Evolutionary conservation across 495 filamentous ascomycete genomes (phyloP), one percentile per base, ranked within the genome.

Genomic region (Saxophila tyrrhenica): DNA sequence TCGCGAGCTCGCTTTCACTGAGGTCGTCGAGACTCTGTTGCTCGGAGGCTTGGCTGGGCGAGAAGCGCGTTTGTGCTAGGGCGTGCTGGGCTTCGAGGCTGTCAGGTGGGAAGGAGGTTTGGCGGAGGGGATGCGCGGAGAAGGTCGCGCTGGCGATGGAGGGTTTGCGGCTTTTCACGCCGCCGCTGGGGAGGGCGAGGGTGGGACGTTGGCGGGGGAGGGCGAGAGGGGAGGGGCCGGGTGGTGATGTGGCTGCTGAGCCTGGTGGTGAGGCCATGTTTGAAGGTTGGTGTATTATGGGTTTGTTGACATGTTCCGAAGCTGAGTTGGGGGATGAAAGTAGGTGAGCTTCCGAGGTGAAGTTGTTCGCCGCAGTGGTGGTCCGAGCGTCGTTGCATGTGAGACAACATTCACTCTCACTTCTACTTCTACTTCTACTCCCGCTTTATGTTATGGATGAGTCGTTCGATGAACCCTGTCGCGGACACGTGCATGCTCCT

Each of bases 71-170:
- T 3, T 60, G 64, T 45, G 73, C 67, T 29, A 75, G 64, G 23
- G 64, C 67, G 35, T 61, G 54, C 41, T 61, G 54, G 22, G 54
- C 55, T 54, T 57, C 58, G 50, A 57, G 58, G 29, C 50, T 57
- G 39, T 57, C 54, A 10, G 79, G 85, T 0, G 88, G 85, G 67
- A 94, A 95, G 0, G 89, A 91, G 47, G 89, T 92, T 63, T 94
- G 88, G 25, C 89, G 85, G 19, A 95, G 83, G 10, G 86, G 86
- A 65, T 94, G 87, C 8, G 75, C 73, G 17, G 80, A 79, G 32
- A 59, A 52, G 32, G 67, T 72, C 10, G 79, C 78, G 54, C 61
- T 61, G 29, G 69, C 69, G 45, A 73, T 69, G 11, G 78, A 80
- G n/a, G 78, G 70, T 62, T 86, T 86, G 51, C 84, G 80, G 39